These are phyloP conservation scores for Podila clonocystis DNA, from an alignment of 192 early-diverging fungal genomes.

Conservation along the genomic window DNA sequence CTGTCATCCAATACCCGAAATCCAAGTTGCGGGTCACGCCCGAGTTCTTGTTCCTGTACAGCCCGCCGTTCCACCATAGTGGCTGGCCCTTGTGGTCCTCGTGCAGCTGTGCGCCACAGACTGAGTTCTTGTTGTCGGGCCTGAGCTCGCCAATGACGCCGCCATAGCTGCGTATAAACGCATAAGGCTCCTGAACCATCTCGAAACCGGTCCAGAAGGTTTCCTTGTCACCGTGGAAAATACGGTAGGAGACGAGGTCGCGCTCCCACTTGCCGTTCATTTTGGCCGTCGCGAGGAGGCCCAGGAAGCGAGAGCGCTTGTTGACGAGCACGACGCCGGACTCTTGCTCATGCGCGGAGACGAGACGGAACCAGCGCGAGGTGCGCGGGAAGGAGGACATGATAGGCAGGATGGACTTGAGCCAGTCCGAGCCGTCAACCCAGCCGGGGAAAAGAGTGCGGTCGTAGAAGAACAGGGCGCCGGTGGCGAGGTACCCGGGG, in stretches of 20 bases:
- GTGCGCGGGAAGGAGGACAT: slow-evolving; percentile 47
- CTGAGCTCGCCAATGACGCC: slow-evolving; percentile 61
- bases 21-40: slow-evolving; percentile 44
- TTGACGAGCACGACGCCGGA: slow-evolving; percentile 69
- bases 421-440: slow-evolving; percentile 51
- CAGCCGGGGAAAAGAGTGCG: slow-evolving; percentile 60
- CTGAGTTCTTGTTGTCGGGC: slow-evolving; percentile 27
- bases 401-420: slow-evolving; percentile 61
- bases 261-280: slow-evolving; percentile 64
- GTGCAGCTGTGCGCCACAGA: slow-evolving; percentile 61
- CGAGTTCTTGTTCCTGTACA: slow-evolving; percentile 59
- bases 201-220: slow-evolving; percentile 75
- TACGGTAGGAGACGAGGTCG: slow-evolving; percentile 56
- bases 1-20: slow-evolving; percentile 50
- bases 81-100: slow-evolving; percentile 51
- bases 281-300: slow-evolving; percentile 63
- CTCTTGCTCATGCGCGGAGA: slow-evolving; percentile 68
- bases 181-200: slow-evolving; percentile 64
- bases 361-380: slow-evolving; percentile 51
- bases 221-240: slow-evolving; percentile 75
- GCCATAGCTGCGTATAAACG: slow-evolving; percentile 57
- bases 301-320: slow-evolving; percentile 59
- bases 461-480: slow-evolving; percentile 71
- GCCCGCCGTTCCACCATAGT: slow-evolving; percentile 63
- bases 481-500: slow-evolving; percentile 54